Base-by-base conservation (phyloP, 768 basidiomycete genomes). In the Hericium rajendrae region DNA sequence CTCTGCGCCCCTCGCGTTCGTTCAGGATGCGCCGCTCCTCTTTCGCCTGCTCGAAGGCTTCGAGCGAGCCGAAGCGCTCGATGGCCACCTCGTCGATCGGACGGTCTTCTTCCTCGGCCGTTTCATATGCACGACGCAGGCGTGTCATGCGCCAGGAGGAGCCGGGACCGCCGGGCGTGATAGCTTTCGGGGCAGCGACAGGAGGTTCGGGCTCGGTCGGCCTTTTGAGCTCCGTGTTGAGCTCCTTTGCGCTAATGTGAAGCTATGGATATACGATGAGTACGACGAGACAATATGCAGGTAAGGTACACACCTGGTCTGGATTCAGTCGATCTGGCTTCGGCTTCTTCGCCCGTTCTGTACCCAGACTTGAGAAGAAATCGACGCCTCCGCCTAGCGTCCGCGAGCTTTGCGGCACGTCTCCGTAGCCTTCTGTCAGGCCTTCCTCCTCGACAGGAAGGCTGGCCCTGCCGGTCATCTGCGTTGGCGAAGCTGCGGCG, bases 61-160 rank as follows among this genome's bases (percentile, higher is more conserved):
- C 82, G 22, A 94, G 69, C 2, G 82, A 84, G 4, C 89, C 92
- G 65, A 97, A 98, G 5, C 94, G 82, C 58, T 98, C 95, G 12
- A 90, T 62, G 0, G 88, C 95, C 32, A 98, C 80, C 58, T 93
- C 81, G 62, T 91, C 86, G 11, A 91, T 68, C 0, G 83, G 67
- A 4, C 76, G 71, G 5, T 81, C 80, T 69, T 94, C 92, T 65
- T 97, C 94, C 58, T 91, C 85, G 0, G 89, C 92, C 2, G 88
- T 80, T 68, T 98, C 95, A 66, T 91, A 94, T 1, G 92, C 86
- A 15, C 90, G 80, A 41, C 85, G 82, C 0, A 99, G 81, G 64
- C 94, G 92, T 85, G 91, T 93, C 97, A 98, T 98, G 15, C 97
- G 85, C 95, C 97, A 99, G 67, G 84, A 85, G 2, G 91, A 92